These are phyloP conservation scores for Monosporascus sp. DNA, from an alignment of 2,329 filamentous ascomycete genomes.

Conservation along the genomic window DNA sequence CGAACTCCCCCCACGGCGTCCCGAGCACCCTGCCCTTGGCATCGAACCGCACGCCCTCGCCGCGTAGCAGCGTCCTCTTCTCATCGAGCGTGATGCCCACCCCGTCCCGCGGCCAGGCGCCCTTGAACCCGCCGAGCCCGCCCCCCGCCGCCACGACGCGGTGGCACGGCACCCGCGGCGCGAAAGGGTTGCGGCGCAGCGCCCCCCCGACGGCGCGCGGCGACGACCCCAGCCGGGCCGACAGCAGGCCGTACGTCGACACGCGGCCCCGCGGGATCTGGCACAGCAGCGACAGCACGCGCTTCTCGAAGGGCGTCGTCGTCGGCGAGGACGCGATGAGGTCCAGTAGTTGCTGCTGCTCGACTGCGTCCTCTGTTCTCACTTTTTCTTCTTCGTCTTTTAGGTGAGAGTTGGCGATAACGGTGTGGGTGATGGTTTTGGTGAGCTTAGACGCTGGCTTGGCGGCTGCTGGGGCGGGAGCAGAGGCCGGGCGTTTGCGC, in stretches of 20 bases:
- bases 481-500: slow-evolving; percentile 18
- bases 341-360: slow-evolving; percentile 27
- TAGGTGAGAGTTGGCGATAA: background rate
- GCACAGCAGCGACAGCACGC: slow-evolving; percentile 66
- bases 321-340: slow-evolving; percentile 42
- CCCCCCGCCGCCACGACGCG: slow-evolving; percentile 71
- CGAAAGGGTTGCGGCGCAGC: slow-evolving; percentile 74
- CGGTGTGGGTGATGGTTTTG: background rate
- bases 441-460: background rate
- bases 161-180: slow-evolving; percentile 70
- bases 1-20: slow-evolving; percentile 44
- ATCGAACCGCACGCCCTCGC: slow-evolving; percentile 62
- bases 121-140: slow-evolving; percentile 66
- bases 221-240: slow-evolving; percentile 40
- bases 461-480: background rate
- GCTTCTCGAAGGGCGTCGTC: slow-evolving; percentile 52
- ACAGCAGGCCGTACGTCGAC: slow-evolving; percentile 72
- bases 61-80: slow-evolving; percentile 56
- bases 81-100: slow-evolving; percentile 58
- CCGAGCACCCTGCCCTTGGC: slow-evolving; percentile 54
- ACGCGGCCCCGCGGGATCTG: slow-evolving; percentile 72
- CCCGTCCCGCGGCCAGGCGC: slow-evolving; percentile 56
- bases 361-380: no score
- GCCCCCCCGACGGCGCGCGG: slow-evolving; percentile 34
- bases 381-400: background rate